Percentiles rank a stretch among this genome's conserved stretches.
phyloP scores from a whole-genome alignment of 2,329 filamentous ascomycete species.

The Colletotrichum sansevieriae region DNA sequence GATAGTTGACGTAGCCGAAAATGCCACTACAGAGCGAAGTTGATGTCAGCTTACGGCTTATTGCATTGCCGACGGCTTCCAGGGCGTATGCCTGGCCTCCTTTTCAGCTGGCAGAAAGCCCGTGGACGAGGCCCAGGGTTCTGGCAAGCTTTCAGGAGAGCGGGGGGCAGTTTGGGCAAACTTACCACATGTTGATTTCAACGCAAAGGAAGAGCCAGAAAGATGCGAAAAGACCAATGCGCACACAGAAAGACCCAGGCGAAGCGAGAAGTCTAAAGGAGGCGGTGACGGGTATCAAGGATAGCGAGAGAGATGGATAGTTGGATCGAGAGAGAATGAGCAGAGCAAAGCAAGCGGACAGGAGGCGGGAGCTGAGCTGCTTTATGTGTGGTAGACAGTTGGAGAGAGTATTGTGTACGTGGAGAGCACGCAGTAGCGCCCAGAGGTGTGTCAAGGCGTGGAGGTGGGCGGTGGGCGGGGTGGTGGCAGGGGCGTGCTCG shows the following conservation, averaged over 20 bases:
- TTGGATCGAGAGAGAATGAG: constrained; percentile 38
- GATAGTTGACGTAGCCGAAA: constrained; percentile 99
- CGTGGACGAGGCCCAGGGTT: constrained; percentile 14
- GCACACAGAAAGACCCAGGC: constrained; percentile 23
- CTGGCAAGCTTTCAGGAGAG: constrained; percentile 31
- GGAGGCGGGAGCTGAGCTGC: constrained; percentile 44
- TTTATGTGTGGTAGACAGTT: constrained; percentile 40
- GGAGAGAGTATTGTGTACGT: constrained; percentile 39
- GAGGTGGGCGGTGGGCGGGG: constrained; percentile 38
- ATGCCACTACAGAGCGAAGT: constrained; percentile 75
- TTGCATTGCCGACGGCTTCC: constrained; percentile 21
- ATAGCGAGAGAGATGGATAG: constrained; percentile 41
- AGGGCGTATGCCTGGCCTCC: constrained; percentile 1
- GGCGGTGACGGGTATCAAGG: constrained; percentile 39
- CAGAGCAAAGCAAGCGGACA: constrained; percentile 30
- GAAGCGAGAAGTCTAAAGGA: constrained; percentile 1
- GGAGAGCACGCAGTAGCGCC: constrained; percentile 39
- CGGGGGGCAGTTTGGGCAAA: constrained; percentile 30
- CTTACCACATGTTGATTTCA: constrained; percentile 45
- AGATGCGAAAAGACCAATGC: constrained; percentile 39
- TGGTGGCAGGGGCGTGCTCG: constrained; percentile 41
- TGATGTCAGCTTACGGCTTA: constrained; percentile 43
- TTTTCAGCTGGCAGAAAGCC: constrained; percentile 27
- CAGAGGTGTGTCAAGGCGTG: constrained; percentile 28
- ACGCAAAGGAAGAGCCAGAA: constrained; percentile 36